A percentile compares a stretch with the other conserved stretches of the same genome.
Evolutionary conservation across 192 early-diverging fungal species (phyloP).

Genomic region (Entomortierella parvispora): DNA sequence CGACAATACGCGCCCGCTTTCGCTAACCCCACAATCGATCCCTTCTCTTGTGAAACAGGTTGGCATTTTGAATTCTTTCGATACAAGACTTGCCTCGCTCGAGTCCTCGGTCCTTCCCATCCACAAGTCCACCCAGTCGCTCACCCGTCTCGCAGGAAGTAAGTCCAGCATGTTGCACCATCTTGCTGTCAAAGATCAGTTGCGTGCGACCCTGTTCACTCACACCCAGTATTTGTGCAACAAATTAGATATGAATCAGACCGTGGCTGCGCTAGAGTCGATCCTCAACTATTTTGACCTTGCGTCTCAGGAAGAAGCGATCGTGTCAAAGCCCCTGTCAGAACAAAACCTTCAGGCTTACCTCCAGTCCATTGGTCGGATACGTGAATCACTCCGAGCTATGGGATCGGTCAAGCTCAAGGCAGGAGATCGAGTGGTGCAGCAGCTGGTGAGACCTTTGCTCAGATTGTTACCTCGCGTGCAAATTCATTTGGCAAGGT

Average conservation of each 20-base stretch:
- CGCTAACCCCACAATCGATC: not conserved
- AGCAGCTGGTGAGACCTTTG: slow-evolving; percentile 30
- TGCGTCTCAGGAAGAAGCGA: slow-evolving; percentile 70
- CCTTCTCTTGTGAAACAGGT: slow-evolving; percentile 51
- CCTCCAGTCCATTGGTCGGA: slow-evolving; percentile 41
- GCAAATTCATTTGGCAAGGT: not conserved
- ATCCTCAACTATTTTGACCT: slow-evolving; percentile 77
- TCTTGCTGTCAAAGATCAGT: not conserved
- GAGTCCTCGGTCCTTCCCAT: slow-evolving; percentile 85
- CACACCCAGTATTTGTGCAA: too few relatives aligned
- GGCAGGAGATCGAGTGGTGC: slow-evolving; percentile 40
- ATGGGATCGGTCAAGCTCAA: slow-evolving; percentile 50
- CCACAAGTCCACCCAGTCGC: slow-evolving; percentile 76
- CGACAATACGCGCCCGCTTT: slow-evolving; percentile 2
- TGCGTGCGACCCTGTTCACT: too few relatives aligned
- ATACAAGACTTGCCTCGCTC: slow-evolving; percentile 73
- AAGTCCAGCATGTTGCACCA: slow-evolving; percentile 20
- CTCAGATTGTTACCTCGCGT: not conserved
- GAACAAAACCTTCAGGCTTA: slow-evolving; percentile 25
- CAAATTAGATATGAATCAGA: slow-evolving; percentile 70
- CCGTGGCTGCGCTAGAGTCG: slow-evolving; percentile 65
- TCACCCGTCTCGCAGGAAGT: slow-evolving; percentile 82
- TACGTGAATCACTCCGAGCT: slow-evolving; percentile 40
- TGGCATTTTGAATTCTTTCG: slow-evolving; percentile 79
- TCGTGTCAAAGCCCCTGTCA: slow-evolving; percentile 71